These are phyloP conservation scores for Fraxinus dipetala DNA, from an alignment of 305 asterid species.

Conservation along the genomic window DNA sequence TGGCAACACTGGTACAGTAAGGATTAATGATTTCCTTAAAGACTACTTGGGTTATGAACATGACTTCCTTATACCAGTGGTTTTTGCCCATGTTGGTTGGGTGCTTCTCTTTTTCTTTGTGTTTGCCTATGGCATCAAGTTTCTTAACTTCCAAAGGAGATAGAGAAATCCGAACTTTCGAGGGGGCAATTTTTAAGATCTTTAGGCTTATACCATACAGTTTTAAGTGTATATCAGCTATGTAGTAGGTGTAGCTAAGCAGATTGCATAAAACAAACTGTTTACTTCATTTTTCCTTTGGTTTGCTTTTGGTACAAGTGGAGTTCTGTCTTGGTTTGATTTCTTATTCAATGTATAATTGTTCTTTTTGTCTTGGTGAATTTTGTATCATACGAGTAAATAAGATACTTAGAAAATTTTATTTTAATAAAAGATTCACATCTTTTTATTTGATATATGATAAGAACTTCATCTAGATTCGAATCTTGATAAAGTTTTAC, in stretches of 20 bases:
- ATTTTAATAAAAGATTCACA: neutral
- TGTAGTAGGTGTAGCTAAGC: neutral
- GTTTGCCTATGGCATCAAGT: conserved; percentile 79
- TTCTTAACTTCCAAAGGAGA: conserved; percentile 75
- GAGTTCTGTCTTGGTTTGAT: neutral
- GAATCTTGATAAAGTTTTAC: too few species aligned
- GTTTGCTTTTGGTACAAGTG: neutral
- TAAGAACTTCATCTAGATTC: neutral
- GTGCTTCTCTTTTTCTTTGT: conserved; percentile 73
- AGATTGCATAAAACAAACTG: neutral
- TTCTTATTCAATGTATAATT: neutral
- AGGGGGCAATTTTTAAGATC: neutral
- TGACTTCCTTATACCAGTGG: conserved; percentile 59
- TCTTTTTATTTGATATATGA: neutral
- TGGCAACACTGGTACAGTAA: conserved; percentile 15
- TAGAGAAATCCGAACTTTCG: conserved; percentile 14
- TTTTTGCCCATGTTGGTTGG: conserved; percentile 78
- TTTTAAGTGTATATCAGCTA: neutral
- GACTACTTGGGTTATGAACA: conserved; percentile 57
- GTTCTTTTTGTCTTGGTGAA: neutral
- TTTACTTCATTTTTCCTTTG: neutral
- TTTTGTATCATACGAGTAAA: neutral
- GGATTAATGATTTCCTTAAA: conserved; percentile 41
- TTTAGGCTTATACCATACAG: neutral
- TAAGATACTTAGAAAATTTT: neutral